These are phyloP conservation scores for Candolleomyces aberdarensis DNA, from an alignment of 768 basidiomycete species.

Conservation along the genomic window DNA sequence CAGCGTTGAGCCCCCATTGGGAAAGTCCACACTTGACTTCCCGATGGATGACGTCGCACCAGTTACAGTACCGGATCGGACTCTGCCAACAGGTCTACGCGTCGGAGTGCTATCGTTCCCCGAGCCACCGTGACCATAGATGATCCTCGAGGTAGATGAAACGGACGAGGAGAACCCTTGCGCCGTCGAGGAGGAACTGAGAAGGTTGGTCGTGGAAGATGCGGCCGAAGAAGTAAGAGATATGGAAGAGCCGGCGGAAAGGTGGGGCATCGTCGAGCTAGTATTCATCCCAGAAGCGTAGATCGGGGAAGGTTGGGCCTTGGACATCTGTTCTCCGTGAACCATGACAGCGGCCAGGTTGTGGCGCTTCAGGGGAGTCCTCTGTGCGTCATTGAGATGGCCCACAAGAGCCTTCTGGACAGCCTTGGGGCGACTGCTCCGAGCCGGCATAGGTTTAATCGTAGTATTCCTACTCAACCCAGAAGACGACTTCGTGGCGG, in stretches of 20 bases:
- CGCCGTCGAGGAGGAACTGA: neutral
- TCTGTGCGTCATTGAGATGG: constrained; percentile 6
- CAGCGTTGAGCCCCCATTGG: constrained; percentile 5
- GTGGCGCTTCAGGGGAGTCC: constrained; percentile 8
- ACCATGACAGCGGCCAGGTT: neutral
- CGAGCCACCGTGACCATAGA: neutral
- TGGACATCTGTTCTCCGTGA: neutral
- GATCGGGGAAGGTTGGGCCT: constrained; percentile 9
- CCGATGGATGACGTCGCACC: neutral
- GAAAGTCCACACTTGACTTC: neutral
- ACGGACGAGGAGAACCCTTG: constrained; percentile 5
- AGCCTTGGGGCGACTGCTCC: neutral
- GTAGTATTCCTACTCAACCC: constrained; percentile 4
- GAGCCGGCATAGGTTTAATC: neutral
- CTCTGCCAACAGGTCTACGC: neutral
- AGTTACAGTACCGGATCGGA: constrained; percentile 3
- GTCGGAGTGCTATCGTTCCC: constrained; percentile 4
- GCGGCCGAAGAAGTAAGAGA: constrained; percentile 15
- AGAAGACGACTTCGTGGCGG: neutral
- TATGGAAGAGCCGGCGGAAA: constrained; percentile 13
- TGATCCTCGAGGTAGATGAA: neutral
- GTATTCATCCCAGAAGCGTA: constrained; percentile 20
- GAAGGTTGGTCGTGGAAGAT: constrained; percentile 12
- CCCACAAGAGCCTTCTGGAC: neutral
- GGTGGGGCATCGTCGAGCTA: constrained; percentile 31